Evolutionary conservation across 2,329 filamentous ascomycete species (phyloP), one percentile per base, ranked within the genome.

Genomic region (Neonectria faginata): DNA sequence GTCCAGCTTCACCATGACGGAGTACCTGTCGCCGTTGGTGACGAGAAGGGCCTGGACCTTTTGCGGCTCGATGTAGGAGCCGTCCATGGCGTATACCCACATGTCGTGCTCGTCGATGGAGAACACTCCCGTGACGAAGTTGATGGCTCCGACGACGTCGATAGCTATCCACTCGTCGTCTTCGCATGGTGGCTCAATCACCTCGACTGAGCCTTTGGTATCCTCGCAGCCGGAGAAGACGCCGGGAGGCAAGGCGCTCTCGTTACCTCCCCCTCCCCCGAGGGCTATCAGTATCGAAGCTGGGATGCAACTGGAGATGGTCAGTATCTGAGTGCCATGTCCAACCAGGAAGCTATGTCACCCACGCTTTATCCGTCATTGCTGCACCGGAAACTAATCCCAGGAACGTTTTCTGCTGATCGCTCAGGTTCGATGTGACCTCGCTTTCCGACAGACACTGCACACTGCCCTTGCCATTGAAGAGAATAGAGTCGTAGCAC

Each of bases 381-480:
- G 65, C 64, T 1, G 76, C 72, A 0, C 72, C 75, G 3, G 74
- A 75, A 1, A 77, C 73, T 2, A 75, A 10, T 0, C 31, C 41
- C 0, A 83, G 67, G 3, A 77, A 73, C 0, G 36, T 31, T 55
- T 73, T 70, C 39, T 83, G 81, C 3, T 73, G 60, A 0, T 73
- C 65, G 6, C 65, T 77, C 18, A 79, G 64, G 7, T 81, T 79
- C 2, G 78, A 70, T 31, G 79, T 75, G 5, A 88, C 79, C 42
- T 84, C 78, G 5, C 79, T 79, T 6, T 78, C 75, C 0, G 80
- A 73, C 44, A 84, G 79, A 71, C 88, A 90, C 52, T 83, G 76
- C 0, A 87, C 83, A 1, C 80, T 79, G 3, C 88, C 88, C 67
- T 88, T 86, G 25, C 89, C 89, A 62, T 91, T 90, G 55, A 91